These are phyloP conservation scores for Fusarium sp. DNA, from an alignment of 2,329 filamentous ascomycete genomes.

Conservation along the genomic window DNA sequence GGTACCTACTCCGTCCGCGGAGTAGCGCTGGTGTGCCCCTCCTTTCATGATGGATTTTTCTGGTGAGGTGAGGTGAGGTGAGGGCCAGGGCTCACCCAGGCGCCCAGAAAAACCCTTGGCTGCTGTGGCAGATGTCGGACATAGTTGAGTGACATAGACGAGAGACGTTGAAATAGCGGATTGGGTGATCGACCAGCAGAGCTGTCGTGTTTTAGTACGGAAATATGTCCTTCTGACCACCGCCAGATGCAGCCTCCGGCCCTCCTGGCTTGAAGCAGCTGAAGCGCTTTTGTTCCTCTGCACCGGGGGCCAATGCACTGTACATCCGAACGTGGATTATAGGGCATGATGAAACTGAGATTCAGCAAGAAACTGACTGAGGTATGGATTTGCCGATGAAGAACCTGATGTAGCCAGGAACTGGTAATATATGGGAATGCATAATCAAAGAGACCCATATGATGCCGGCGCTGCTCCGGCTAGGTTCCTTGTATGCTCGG, in stretches of 20 bases:
- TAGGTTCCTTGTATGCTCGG: background rate
- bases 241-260: slow-evolving; percentile 13
- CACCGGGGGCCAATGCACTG: background rate
- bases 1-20: slow-evolving; percentile 8
- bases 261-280: slow-evolving; percentile 8
- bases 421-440: slow-evolving; percentile 23
- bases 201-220: background rate
- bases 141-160: slow-evolving; percentile 16
- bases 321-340: background rate
- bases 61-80: slow-evolving; percentile 12
- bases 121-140: slow-evolving; percentile 11
- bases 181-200: slow-evolving; percentile 16
- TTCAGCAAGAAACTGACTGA: background rate
- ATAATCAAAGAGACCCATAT: slow-evolving; percentile 19
- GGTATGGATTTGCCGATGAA: slow-evolving; percentile 19
- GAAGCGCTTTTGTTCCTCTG: slow-evolving; percentile 12
- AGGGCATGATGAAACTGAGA: background rate
- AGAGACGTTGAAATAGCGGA: slow-evolving; percentile 15
- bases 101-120: slow-evolving; percentile 18
- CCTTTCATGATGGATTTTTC: slow-evolving; percentile 28
- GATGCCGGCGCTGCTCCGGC: slow-evolving; percentile 15
- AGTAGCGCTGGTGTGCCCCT: slow-evolving; percentile 26
- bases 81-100: slow-evolving; percentile 25
- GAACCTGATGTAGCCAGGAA: slow-evolving; percentile 6
- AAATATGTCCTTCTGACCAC: slow-evolving; percentile 34